Conservation (phyloP, 2,329 filamentous ascomycete species). For the Cladophialophora immunda region DNA sequence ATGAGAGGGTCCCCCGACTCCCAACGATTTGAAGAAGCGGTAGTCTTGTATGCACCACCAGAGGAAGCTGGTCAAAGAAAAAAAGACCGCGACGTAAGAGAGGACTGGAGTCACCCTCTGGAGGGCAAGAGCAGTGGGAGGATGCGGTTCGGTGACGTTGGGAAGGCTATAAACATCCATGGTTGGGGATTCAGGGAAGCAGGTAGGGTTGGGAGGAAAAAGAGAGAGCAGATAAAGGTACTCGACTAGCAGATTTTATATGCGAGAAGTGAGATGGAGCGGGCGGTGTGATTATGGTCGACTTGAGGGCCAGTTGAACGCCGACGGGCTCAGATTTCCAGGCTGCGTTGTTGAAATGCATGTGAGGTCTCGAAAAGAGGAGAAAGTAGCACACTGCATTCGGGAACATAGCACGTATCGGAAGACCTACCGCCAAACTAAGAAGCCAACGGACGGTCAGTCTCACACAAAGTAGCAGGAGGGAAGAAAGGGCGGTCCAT, state of each 20-base stretch:
- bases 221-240: constrained; percentile 6
- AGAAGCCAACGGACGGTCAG: constrained; percentile 7
- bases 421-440: constrained; percentile 30
- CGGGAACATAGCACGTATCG: constrained; percentile 28
- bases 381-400: constrained; percentile 20
- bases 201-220: constrained; percentile 6
- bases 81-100: constrained; percentile 16
- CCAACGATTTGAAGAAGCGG: constrained; percentile 47
- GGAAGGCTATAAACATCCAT: constrained; percentile 34
- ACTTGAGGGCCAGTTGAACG: constrained; percentile 25
- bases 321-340: constrained; percentile 24
- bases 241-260: constrained; percentile 11
- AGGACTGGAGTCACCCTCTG: constrained; percentile 22
- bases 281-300: constrained; percentile 26
- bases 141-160: constrained; percentile 32
- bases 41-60: constrained; percentile 46
- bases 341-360: constrained; percentile 16
- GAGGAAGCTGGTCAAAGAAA: constrained; percentile 19
- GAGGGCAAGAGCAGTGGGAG: not conserved
- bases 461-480: constrained; percentile 9
- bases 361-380: constrained; percentile 16
- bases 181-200: constrained; percentile 1
- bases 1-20: constrained; percentile 48
- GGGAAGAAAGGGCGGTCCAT: constrained; percentile 7
- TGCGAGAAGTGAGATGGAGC: constrained; percentile 10